Base-by-base conservation (phyloP, 805 yeast species). In the Spathaspora gorwiae region DNA sequence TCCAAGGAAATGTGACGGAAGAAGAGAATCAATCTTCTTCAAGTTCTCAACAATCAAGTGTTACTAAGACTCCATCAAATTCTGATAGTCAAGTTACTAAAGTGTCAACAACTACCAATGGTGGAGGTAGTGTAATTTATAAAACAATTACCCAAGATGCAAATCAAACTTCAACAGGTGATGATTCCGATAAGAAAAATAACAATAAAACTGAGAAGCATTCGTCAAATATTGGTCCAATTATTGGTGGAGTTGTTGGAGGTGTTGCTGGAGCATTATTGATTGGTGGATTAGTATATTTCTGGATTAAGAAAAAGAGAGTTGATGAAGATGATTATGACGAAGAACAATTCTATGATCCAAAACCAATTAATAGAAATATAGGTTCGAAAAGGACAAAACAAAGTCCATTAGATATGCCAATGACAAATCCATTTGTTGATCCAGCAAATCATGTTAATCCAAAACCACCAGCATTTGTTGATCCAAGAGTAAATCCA, bases 401-500 rank as follows among this genome's bases (percentile, higher is more conserved):
- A 24, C 56, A 59, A 39, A 54, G 60, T 30, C 63, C 62, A 29
- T 63, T 57, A 50, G 73, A 58, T 48, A 68, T 62, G 73, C 66
- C 70, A 48, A 57, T 71, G 66, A 51, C 74, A 50, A 82, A 84
- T 56, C 90, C 90, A 43, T 83, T 84, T 55, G 79, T 79, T 24
- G 72, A 76, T 39, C 81, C 82, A 1, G 72, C 75, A n/a, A 84
- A 80, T 53, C 39, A 46, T 27, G 13, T 30, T 29, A 29, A 3
- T 11, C 9, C 9, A 9, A 9, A 39, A 30, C 8, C 38, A 12
- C 59, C 43, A 46, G 60, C 46, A 47, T 48, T 65, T 44, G 66
- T 52, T 37, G 90, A 80, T 61, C 89, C 85, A 40, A 72, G 90
- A 46, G 65, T 84, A 50, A 83, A 84, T 60, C 89, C 90, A 1